Evolutionary conservation across 805 yeast genomes (phyloP).

Genomic region (Saccharomycopsis vini): DNA sequence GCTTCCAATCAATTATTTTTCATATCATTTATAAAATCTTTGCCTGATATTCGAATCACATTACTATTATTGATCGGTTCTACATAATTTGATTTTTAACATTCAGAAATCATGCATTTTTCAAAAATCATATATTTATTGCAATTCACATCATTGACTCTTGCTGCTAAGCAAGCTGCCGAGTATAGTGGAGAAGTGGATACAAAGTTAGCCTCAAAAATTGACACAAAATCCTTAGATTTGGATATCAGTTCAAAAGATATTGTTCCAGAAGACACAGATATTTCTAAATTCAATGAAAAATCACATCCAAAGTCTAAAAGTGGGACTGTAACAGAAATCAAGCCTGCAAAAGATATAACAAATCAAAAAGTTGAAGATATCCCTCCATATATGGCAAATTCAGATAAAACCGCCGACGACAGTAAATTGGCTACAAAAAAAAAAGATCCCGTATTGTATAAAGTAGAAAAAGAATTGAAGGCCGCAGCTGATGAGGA

Average conservation of each 20-base stretch:
- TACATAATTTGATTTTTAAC: too few species aligned
- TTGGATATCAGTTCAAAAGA: too few species aligned
- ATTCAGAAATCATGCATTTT: background rate
- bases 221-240: slow-evolving; percentile 14
- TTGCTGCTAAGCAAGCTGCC: too few species aligned
- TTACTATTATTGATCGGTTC: too few species aligned
- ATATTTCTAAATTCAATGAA: background rate
- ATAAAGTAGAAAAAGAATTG: background rate
- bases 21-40: too few species aligned
- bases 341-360: slow-evolving; percentile 4
- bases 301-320: slow-evolving; percentile 8
- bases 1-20: too few species aligned
- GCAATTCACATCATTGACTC: background rate
- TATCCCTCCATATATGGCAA: slow-evolving; percentile 1
- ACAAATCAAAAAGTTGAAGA: background rate
- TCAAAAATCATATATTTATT: background rate
- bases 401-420: background rate
- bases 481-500: background rate
- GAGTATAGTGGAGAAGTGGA: background rate
- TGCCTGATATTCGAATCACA: too few species aligned
- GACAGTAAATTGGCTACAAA: background rate
- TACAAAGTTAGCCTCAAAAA: slow-evolving; percentile 1
- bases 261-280: slow-evolving; percentile 2
- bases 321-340: slow-evolving; percentile 10
- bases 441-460: background rate